These are phyloP conservation scores for Aspergillus sp. DNA, from an alignment of 2,329 filamentous ascomycete genomes.

Conservation along the genomic window DNA sequence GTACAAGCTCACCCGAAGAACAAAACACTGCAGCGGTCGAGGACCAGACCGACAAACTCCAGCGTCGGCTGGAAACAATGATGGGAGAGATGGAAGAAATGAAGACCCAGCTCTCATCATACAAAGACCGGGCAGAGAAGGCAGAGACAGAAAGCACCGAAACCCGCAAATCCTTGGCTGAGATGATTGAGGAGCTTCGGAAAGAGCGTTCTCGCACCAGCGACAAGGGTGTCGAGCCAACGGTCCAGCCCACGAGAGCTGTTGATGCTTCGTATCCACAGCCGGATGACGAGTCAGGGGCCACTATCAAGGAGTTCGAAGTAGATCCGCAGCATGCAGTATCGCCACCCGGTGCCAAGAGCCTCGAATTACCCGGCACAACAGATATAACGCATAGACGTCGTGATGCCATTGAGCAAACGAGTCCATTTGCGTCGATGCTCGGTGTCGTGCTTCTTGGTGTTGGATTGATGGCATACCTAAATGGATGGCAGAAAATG, in stretches of 20 bases:
- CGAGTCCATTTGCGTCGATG: conserved; percentile 77
- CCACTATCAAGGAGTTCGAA: conserved; percentile 14
- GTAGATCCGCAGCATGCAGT: conserved; percentile 43
- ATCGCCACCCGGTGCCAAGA: conserved; percentile 48
- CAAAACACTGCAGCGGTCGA: conserved; percentile 27
- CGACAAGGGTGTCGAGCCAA: conserved; percentile 38
- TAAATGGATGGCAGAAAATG: conserved; percentile 74
- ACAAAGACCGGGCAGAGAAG: conserved; percentile 72
- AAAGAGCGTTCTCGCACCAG: conserved; percentile 60
- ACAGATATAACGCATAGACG: conserved; percentile 39
- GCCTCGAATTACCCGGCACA: conserved; percentile 42
- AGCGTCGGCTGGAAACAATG: conserved; percentile 73
- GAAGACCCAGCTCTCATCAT: conserved; percentile 75
- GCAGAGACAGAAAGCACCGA: conserved; percentile 76
- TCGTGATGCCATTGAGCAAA: conserved; percentile 49
- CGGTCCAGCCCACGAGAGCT: conserved; percentile 14
- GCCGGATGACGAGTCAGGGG: conserved; percentile 12
- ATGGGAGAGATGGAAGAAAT: conserved; percentile 77
- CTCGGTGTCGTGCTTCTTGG: conserved; percentile 77
- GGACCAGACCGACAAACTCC: conserved; percentile 51
- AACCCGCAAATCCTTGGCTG: conserved; percentile 72
- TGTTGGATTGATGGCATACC: conserved; percentile 80
- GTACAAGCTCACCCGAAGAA: conserved; percentile 26
- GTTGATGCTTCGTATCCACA: conserved; percentile 1
- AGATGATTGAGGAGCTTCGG: conserved; percentile 84